A percentile compares a stretch with the other conserved stretches of the same genome.
Conservation (phyloP, 768 basidiomycete genomes). For the Termitomyces sp. region DNA sequence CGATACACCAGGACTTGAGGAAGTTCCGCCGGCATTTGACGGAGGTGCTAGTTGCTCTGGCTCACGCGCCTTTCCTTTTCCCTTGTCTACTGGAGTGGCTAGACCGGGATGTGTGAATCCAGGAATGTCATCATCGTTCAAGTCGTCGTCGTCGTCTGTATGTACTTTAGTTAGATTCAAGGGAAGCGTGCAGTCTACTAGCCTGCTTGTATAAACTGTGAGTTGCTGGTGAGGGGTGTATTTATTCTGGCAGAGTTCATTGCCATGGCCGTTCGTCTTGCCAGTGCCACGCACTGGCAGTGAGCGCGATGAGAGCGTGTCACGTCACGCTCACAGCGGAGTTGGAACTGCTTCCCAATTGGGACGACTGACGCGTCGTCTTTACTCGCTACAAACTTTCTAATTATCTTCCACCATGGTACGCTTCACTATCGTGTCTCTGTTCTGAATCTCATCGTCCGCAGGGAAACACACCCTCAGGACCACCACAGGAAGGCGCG, state of each 20-base stretch:
- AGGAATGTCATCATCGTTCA: slow-evolving; percentile 81
- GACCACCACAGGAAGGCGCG: slow-evolving; percentile 41
- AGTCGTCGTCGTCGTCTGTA: slow-evolving; percentile 76
- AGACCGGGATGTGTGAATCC: slow-evolving; percentile 69
- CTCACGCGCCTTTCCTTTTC: slow-evolving; percentile 64
- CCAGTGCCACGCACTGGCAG: slow-evolving; percentile 26
- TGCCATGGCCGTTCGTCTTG: slow-evolving; percentile 14
- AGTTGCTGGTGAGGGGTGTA: slow-evolving; percentile 59
- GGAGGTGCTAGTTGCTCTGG: slow-evolving; percentile 53
- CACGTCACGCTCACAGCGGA: slow-evolving; percentile 29
- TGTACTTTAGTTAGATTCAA: slow-evolving; percentile 7
- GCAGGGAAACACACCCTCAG: slow-evolving; percentile 79
- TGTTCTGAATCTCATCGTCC: not conserved
- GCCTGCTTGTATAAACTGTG: slow-evolving; percentile 84
- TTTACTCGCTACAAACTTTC: slow-evolving; percentile 8
- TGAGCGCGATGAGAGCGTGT: slow-evolving; percentile 16
- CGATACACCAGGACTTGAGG: slow-evolving; percentile 43
- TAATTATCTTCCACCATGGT: slow-evolving; percentile 22
- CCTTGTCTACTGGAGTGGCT: slow-evolving; percentile 59
- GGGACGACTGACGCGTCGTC: slow-evolving; percentile 53
- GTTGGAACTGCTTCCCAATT: slow-evolving; percentile 31
- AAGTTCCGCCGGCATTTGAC: slow-evolving; percentile 29
- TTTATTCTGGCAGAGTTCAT: slow-evolving; percentile 39
- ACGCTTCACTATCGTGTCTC: slow-evolving; percentile 4
- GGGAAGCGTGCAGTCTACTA: slow-evolving; percentile 7